Evolutionary conservation across 306 rosid genomes (phyloP).

Genomic region (Vigna mungo): DNA sequence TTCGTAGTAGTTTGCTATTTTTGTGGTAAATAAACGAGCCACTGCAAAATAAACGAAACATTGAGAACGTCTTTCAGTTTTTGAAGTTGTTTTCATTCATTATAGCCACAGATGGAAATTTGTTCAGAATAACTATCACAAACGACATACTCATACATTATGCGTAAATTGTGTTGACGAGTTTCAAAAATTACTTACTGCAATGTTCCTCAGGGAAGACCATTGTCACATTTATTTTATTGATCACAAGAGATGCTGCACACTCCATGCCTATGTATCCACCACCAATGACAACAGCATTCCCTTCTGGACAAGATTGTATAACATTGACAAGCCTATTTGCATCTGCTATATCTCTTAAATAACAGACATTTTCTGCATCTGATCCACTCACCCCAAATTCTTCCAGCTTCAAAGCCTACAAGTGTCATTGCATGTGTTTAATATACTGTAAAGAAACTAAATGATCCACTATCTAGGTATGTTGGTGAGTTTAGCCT

Average conservation of each 20-base stretch:
- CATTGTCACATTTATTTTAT: slow-evolving; percentile 86
- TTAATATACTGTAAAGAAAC: slow-evolving; percentile 33
- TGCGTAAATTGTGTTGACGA: slow-evolving; percentile 26
- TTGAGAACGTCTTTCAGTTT: slow-evolving; percentile 23
- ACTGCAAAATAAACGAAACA: slow-evolving; percentile 57
- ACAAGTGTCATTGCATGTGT: slow-evolving; percentile 39
- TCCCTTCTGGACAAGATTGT: slow-evolving; percentile 75
- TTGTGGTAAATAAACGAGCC: slow-evolving; percentile 95
- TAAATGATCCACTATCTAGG: neutral
- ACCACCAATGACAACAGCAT: slow-evolving; percentile 97
- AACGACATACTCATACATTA: slow-evolving; percentile 4
- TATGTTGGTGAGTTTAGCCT: slow-evolving; percentile 22
- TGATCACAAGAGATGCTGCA: slow-evolving; percentile 94
- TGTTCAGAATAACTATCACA: neutral
- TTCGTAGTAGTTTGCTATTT: slow-evolving; percentile 89
- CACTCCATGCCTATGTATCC: slow-evolving; percentile 99
- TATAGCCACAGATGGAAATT: neutral
- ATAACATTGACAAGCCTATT: slow-evolving; percentile 68
- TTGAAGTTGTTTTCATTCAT: slow-evolving; percentile 9
- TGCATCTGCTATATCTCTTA: slow-evolving; percentile 86
- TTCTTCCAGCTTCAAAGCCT: slow-evolving; percentile 97
- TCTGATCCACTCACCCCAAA: slow-evolving; percentile 95
- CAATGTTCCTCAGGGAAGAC: slow-evolving; percentile 99
- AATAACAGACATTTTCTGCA: slow-evolving; percentile 93
- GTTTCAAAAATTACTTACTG: slow-evolving; percentile 65